These are phyloP conservation scores for Aspergillus steynii DNA, from an alignment of 495 filamentous ascomycete genomes.

Conservation along the genomic window DNA sequence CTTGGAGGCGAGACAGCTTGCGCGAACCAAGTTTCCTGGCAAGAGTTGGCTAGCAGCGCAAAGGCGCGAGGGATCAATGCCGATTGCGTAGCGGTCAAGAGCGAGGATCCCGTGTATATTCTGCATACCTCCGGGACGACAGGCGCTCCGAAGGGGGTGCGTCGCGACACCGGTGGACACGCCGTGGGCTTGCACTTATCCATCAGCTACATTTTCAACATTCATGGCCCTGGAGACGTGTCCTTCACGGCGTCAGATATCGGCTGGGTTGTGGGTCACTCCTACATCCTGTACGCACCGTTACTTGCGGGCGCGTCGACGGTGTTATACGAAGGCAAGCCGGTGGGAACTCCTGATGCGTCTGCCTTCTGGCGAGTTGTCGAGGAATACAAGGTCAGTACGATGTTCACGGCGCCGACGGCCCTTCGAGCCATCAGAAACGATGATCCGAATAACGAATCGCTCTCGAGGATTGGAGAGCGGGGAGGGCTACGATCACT, in stretches of 20 bases:
- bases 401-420: constrained; percentile 90
- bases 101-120: constrained; percentile 83
- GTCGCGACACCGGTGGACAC: constrained; percentile 88
- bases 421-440: constrained; percentile 82
- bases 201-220: constrained; percentile 90
- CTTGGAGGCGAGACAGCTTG: constrained; percentile 19
- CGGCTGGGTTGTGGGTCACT: constrained; percentile 93
- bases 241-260: constrained; percentile 92
- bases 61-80: constrained; percentile 46
- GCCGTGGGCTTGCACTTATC: constrained; percentile 80
- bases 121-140: constrained; percentile 92
- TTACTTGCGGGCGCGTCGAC: constrained; percentile 83
- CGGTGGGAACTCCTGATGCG: constrained; percentile 78
- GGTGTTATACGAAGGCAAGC: constrained; percentile 91
- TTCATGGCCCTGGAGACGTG: constrained; percentile 68
- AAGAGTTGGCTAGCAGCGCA: background rate
- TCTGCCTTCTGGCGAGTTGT: constrained; percentile 93
- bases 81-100: constrained; percentile 57
- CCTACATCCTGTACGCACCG: constrained; percentile 87
- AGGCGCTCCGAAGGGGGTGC: constrained; percentile 89
- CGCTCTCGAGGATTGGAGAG: constrained; percentile 74
- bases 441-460: constrained; percentile 74
- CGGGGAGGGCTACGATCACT: constrained; percentile 60
- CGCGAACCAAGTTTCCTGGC: background rate
- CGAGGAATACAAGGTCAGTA: constrained; percentile 77